Evolutionary conservation across 306 rosid genomes (phyloP).

Genomic region (Glycine tomentella): DNA sequence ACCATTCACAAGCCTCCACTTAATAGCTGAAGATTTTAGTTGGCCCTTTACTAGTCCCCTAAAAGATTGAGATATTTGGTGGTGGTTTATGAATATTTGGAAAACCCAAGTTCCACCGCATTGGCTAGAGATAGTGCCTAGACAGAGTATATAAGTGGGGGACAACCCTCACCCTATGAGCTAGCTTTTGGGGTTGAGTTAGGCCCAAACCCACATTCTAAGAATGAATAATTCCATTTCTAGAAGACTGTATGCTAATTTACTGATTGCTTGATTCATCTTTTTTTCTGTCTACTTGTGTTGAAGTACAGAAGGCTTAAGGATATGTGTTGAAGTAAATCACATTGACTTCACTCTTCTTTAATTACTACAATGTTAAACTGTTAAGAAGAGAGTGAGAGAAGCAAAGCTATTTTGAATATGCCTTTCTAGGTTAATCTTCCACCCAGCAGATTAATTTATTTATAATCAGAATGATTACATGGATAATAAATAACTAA

Average conservation of each 20-base stretch:
- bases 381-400: no score
- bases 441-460: no score
- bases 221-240: not conserved
- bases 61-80: constrained; percentile 27
- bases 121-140: no score
- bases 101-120: no score
- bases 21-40: constrained; percentile 13
- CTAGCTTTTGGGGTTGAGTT: no score
- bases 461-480: no score
- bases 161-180: no score
- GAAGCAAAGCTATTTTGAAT: no score
- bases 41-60: not conserved
- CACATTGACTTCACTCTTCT: constrained; percentile 1
- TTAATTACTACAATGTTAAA: not conserved
- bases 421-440: no score
- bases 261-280: not conserved
- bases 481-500: no score
- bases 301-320: constrained; percentile 19
- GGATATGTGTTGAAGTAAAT: constrained; percentile 16
- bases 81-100: not conserved
- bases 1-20: constrained; percentile 11
- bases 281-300: constrained; percentile 28
- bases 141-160: no score
- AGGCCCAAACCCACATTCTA: no score
- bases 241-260: not conserved